Evolutionary conservation across 148 eudicot species (phyloP), one percentile per base, ranked within the genome.

Genomic region (Salicornia ramosissima): DNA sequence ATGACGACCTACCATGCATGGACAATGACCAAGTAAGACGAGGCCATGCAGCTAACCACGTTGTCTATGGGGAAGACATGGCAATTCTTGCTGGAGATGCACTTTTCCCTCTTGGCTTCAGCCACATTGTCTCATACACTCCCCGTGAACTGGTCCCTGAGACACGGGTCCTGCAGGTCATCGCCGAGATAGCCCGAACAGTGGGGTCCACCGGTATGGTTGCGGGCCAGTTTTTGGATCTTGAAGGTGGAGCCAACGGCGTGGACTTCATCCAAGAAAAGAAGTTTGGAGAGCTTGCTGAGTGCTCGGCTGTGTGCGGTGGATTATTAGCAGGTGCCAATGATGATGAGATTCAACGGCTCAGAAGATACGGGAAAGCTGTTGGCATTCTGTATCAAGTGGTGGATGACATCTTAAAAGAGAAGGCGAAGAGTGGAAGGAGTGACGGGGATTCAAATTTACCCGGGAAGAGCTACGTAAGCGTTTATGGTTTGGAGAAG

Each of bases 171-270:
- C 84, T 92, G 26, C 75, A 71, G 2, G 96, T 92, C 71, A 79
- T 92, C 1, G 80, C 90, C 0, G 96, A 92, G 78, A 92, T 92
- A 25, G 97, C 97, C 5, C 79, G 90, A 51, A 83, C 92, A 6
- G 97, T 92, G 70, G 97, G 97, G 74, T 92, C 97, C 77, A 92
- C 96, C 1, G 97, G 97, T 26, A 92, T 92, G 97, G 96, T 87
- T 0, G 97, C 97, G 0, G 97, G 97, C 42, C 92, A 92, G 76
- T 85, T 89, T 64, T 70, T 89, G 24, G 97, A 89, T 79, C 90
- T 92, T 4, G 96, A 92, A 67, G 97, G 89, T 18, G 89, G 88
- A 56, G 84, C 89, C 25, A 80, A 83, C 34, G 75, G 84, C 0
- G 85, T 92, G 24, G 90, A 86, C 65, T 84, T 84, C 54, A 91